phyloP scores from a whole-genome alignment of 1,284 basidiomycete species.

The Xanthoconium separans region DNA sequence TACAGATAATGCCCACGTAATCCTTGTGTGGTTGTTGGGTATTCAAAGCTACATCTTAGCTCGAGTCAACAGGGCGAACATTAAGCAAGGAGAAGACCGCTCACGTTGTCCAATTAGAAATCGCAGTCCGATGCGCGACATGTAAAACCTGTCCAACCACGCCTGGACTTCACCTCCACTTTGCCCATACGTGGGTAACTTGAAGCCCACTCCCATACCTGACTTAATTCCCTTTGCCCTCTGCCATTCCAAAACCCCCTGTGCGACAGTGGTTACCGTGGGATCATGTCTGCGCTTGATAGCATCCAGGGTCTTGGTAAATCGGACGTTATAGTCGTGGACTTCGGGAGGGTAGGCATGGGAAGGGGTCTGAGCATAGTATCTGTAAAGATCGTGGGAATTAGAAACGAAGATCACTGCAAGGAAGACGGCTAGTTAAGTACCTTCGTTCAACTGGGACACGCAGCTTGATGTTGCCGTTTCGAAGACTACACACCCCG shows the following conservation, averaged over 20 bases:
- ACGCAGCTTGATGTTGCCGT: constrained; percentile 53
- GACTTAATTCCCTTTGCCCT: constrained; percentile 31
- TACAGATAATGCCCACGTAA: constrained; percentile 98
- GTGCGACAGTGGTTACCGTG: constrained; percentile 94
- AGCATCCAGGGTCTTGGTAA: constrained; percentile 83
- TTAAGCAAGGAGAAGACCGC: constrained; percentile 26
- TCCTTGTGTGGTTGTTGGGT: constrained; percentile 84
- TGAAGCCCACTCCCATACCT: constrained; percentile 19
- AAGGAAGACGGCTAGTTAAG: neutral
- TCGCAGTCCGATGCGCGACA: constrained; percentile 94
- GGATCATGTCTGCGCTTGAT: constrained; percentile 97
- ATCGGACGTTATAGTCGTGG: constrained; percentile 88
- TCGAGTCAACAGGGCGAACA: neutral
- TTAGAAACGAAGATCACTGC: constrained; percentile 10
- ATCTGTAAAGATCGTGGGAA: constrained; percentile 46
- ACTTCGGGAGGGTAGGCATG: constrained; percentile 90
- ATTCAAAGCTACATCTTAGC: constrained; percentile 86
- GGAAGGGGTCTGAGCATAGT: constrained; percentile 74
- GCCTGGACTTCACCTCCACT: constrained; percentile 90
- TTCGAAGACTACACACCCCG: constrained; percentile 32
- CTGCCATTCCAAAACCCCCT: constrained; percentile 83
- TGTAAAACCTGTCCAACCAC: constrained; percentile 96
- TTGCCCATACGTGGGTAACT: constrained; percentile 45
- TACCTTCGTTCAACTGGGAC: constrained; percentile 76
- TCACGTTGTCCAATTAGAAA: constrained; percentile 90